Percentiles rank a stretch among this genome's conserved stretches.
phyloP scores from a whole-genome alignment of 495 filamentous ascomycete genomes.

The Pseudevernia furfuracea region DNA sequence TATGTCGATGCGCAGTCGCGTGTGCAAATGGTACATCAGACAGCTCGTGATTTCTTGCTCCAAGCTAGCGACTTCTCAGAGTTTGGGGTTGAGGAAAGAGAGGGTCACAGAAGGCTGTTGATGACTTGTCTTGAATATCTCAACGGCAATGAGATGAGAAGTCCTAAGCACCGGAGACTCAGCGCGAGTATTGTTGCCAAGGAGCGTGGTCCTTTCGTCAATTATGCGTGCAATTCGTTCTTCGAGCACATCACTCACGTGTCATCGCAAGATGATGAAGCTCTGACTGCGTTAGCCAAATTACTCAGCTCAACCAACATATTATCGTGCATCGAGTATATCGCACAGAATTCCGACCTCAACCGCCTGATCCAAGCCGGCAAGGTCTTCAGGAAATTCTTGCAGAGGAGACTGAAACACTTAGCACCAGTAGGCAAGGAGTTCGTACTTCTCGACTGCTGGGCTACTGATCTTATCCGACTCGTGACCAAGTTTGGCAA shows the following conservation, averaged over 20 bases:
- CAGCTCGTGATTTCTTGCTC: slow-evolving; percentile 31
- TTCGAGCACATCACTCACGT: slow-evolving; percentile 28
- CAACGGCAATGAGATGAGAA: slow-evolving; percentile 28
- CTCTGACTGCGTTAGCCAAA: slow-evolving; percentile 21
- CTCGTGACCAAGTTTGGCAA: slow-evolving; percentile 29
- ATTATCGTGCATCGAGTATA: slow-evolving; percentile 34
- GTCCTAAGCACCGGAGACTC: slow-evolving; percentile 18
- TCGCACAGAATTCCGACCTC: slow-evolving; percentile 27
- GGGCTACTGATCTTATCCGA: slow-evolving; percentile 30
- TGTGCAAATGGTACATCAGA: slow-evolving; percentile 33
- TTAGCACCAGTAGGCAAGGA: slow-evolving; percentile 25
- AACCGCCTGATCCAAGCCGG: slow-evolving; percentile 27
- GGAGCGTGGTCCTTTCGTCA: slow-evolving; percentile 18
- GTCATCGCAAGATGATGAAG: slow-evolving; percentile 17
- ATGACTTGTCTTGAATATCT: slow-evolving; percentile 30
- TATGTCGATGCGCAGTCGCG: slow-evolving; percentile 25
- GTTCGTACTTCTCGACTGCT: slow-evolving; percentile 20
- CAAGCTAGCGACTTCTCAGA: slow-evolving; percentile 23
- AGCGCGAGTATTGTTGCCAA: slow-evolving; percentile 9
- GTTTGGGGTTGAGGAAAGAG: slow-evolving; percentile 26
- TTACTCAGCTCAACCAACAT: slow-evolving; percentile 32
- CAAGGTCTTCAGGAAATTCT: slow-evolving; percentile 28
- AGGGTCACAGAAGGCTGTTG: slow-evolving; percentile 11
- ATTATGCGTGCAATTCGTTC: slow-evolving; percentile 30
- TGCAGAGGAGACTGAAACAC: slow-evolving; percentile 17